phyloP scores from a whole-genome alignment of 2,329 filamentous ascomycete genomes.

The Diaporthe eres region DNA sequence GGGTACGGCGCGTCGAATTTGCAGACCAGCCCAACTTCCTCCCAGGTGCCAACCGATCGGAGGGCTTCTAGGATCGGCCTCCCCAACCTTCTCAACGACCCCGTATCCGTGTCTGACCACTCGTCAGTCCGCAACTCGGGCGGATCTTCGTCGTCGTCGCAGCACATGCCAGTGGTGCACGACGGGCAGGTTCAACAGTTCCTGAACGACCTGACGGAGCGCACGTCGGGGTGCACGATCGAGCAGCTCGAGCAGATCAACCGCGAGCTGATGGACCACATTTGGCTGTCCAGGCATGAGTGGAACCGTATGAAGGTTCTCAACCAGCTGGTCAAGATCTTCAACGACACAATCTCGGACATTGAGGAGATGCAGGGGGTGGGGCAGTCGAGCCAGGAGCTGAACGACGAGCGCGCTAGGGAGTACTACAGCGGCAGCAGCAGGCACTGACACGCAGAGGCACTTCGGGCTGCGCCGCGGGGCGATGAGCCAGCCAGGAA shows the following conservation, averaged over 20 bases:
- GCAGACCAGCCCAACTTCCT: slow-evolving; percentile 55
- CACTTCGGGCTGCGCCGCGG: background rate
- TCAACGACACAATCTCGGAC: slow-evolving; percentile 81
- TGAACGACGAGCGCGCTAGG: slow-evolving; percentile 21
- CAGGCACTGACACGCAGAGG: background rate
- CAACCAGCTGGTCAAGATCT: slow-evolving; percentile 71
- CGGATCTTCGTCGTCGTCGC: slow-evolving; percentile 56
- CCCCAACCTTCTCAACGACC: slow-evolving; percentile 59
- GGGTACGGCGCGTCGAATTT: slow-evolving; percentile 37
- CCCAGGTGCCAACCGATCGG: slow-evolving; percentile 49
- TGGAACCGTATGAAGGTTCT: slow-evolving; percentile 85
- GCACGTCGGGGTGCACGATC: slow-evolving; percentile 84
- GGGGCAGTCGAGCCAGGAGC: slow-evolving; percentile 59
- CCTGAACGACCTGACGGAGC: slow-evolving; percentile 73
- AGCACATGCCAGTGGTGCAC: slow-evolving; percentile 60
- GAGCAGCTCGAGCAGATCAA: slow-evolving; percentile 97
- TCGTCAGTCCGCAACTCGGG: slow-evolving; percentile 49
- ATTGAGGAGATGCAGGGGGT: slow-evolving; percentile 70
- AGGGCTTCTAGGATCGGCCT: slow-evolving; percentile 54
- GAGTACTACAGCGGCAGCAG: slow-evolving; percentile 27
- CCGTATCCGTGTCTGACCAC: slow-evolving; percentile 48
- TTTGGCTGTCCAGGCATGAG: slow-evolving; percentile 84
- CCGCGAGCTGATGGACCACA: slow-evolving; percentile 87
- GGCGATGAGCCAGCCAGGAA: background rate
- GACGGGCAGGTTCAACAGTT: slow-evolving; percentile 69